phyloP scores from a whole-genome alignment of 495 filamentous ascomycete genomes.

The Penicillium ochrochloron region DNA sequence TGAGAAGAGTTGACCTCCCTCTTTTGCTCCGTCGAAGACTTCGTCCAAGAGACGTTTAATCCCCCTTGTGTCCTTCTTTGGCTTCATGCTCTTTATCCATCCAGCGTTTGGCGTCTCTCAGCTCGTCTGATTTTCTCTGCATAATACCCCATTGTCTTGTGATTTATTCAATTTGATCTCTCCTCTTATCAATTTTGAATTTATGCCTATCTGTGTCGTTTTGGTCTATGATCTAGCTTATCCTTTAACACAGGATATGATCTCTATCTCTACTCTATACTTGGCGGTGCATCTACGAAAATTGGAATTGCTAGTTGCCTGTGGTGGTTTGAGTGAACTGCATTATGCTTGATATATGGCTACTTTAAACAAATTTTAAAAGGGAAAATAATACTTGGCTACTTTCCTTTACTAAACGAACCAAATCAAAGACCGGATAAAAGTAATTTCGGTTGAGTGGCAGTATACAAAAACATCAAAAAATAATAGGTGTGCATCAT shows the following conservation, averaged over 20 bases:
- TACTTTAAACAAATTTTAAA: too few species aligned
- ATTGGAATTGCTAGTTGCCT: not conserved
- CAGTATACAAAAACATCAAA: not conserved
- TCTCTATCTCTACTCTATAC: not conserved
- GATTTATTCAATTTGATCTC: not conserved
- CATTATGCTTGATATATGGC: not conserved
- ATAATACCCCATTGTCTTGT: conserved; percentile 45
- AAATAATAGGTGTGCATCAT: conserved; percentile 45
- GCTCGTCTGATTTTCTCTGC: conserved; percentile 31
- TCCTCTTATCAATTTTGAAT: not conserved
- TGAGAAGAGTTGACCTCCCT: not conserved
- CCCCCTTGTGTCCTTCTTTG: conserved; percentile 10
- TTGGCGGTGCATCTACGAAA: not conserved
- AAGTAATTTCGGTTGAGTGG: too few species aligned
- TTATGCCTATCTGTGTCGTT: not conserved
- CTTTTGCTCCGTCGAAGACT: not conserved
- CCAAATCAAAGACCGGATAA: too few species aligned
- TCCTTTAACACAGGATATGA: not conserved
- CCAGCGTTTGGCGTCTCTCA: conserved; percentile 32
- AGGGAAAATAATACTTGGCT: too few species aligned
- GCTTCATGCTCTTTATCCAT: conserved; percentile 8
- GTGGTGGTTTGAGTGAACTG: not conserved
- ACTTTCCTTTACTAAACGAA: too few species aligned
- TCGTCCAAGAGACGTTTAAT: not conserved
- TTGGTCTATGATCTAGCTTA: not conserved